These are phyloP conservation scores for Xylariaceae sp. DNA, from an alignment of 2,329 filamentous ascomycete genomes.

Conservation along the genomic window DNA sequence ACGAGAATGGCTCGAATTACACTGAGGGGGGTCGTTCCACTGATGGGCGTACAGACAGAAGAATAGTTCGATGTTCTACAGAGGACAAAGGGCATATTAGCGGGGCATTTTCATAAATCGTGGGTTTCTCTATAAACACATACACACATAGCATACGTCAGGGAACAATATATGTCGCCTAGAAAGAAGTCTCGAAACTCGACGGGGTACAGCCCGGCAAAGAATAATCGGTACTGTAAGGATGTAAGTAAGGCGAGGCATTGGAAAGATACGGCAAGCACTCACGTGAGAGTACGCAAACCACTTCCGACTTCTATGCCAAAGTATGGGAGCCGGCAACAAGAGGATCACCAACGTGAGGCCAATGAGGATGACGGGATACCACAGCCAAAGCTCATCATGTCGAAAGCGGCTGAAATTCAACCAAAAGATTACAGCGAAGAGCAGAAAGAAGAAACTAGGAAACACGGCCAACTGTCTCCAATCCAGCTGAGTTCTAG, in stretches of 20 bases:
- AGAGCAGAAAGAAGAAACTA: slow-evolving; percentile 72
- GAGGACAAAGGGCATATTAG: too few species aligned
- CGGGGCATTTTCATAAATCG: too few species aligned
- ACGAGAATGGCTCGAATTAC: slow-evolving; percentile 82
- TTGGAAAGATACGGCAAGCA: too few species aligned
- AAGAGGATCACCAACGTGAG: slow-evolving; percentile 67
- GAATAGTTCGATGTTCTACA: slow-evolving; percentile 82
- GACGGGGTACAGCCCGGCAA: slow-evolving; percentile 85
- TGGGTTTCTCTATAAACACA: too few species aligned
- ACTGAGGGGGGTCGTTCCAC: slow-evolving; percentile 71
- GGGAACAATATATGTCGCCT: slow-evolving; percentile 94
- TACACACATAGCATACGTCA: slow-evolving; percentile 85
- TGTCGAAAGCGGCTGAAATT: slow-evolving; percentile 73
- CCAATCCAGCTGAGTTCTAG: slow-evolving; percentile 83
- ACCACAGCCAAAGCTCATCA: slow-evolving; percentile 73
- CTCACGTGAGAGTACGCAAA: slow-evolving; percentile 83
- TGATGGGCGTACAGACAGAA: slow-evolving; percentile 84
- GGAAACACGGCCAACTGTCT: slow-evolving; percentile 82
- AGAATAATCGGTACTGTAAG: slow-evolving; percentile 71
- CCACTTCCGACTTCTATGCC: slow-evolving; percentile 76
- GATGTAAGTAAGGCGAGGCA: slow-evolving; percentile 26
- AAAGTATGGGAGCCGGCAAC: slow-evolving; percentile 69
- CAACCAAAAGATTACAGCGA: slow-evolving; percentile 81
- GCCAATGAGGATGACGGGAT: slow-evolving; percentile 74
- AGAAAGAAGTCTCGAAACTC: slow-evolving; percentile 98